Evolutionary conservation across 1,139 yeast species (phyloP).

Genomic region (Geotrichum fermentans): DNA sequence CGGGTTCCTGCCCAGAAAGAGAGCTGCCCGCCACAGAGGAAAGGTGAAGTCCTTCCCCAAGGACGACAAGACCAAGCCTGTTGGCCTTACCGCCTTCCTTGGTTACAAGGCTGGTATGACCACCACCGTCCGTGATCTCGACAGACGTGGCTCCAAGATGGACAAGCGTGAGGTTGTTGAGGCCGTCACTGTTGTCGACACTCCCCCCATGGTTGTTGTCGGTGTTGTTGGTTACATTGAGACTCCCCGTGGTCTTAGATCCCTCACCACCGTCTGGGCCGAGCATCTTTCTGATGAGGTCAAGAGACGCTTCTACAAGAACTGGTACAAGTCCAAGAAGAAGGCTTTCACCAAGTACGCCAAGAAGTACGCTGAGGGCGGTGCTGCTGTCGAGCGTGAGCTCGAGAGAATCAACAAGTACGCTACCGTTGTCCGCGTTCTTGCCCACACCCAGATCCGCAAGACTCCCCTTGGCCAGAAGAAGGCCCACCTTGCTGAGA

Average conservation of each 20-base stretch:
- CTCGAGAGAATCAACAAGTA: slow-evolving; percentile 98
- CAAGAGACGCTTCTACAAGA: slow-evolving; percentile 99
- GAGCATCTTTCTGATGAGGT: slow-evolving; percentile 99
- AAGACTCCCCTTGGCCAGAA: slow-evolving; percentile 98
- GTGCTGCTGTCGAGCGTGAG: slow-evolving; percentile 88
- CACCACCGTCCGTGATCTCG: slow-evolving; percentile 99
- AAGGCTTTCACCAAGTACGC: slow-evolving; percentile 99
- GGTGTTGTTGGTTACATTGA: slow-evolving; percentile 99
- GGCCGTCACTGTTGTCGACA: slow-evolving; percentile 98
- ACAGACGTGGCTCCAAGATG: slow-evolving; percentile 99
- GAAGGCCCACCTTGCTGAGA: slow-evolving; percentile 99
- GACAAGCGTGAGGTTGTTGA: slow-evolving; percentile 99
- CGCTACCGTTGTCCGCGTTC: slow-evolving; percentile 97
- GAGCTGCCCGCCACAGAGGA: slow-evolving; percentile 98
- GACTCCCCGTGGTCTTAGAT: slow-evolving; percentile 99
- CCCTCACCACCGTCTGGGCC: slow-evolving; percentile 99
- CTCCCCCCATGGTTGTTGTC: slow-evolving; percentile 97
- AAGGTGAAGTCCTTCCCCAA: slow-evolving; percentile 99
- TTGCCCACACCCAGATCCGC: slow-evolving; percentile 99
- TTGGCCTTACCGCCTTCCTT: slow-evolving; percentile 97
- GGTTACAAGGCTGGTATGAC: slow-evolving; percentile 99
- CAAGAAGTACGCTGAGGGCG: slow-evolving; percentile 92
- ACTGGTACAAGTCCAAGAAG: slow-evolving; percentile 99
- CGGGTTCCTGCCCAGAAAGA: slow-evolving; percentile 99
- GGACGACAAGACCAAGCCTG: slow-evolving; percentile 97